Conservation (phyloP, 108 stramenopile species). For the Skeletonema tropicum region DNA sequence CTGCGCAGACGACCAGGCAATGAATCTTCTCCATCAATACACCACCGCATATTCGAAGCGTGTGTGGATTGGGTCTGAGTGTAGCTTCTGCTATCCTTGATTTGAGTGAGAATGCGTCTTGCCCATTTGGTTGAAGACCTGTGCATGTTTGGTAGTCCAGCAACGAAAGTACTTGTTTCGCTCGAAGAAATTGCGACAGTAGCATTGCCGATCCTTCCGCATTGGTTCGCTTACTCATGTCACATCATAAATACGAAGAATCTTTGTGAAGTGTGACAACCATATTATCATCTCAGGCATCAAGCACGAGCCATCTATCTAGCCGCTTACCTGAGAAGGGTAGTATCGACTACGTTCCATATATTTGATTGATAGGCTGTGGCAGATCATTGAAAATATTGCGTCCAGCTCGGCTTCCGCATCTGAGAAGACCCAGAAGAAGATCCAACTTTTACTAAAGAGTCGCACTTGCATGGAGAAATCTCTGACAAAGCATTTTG, state of each 20-base stretch:
- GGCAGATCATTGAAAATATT: conserved; percentile 63
- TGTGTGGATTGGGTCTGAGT: conserved; percentile 57
- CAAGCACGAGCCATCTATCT: conserved; percentile 26
- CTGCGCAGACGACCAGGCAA: conserved; percentile 32
- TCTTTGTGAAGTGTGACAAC: conserved; percentile 70
- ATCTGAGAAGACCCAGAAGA: background rate
- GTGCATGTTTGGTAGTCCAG: conserved; percentile 45
- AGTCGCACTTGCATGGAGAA: conserved; percentile 61
- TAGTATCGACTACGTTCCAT: conserved; percentile 79
- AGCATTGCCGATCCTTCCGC: conserved; percentile 65
- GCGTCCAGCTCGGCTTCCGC: conserved; percentile 5
- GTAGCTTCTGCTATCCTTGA: conserved; percentile 65
- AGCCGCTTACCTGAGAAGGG: conserved; percentile 82
- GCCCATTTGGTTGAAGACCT: conserved; percentile 77
- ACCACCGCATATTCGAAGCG: conserved; percentile 53
- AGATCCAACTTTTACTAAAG: conserved; percentile 13
- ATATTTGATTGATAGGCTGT: conserved; percentile 76
- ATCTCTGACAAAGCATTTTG: conserved; percentile 59
- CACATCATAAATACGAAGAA: conserved; percentile 62
- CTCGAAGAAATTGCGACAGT: conserved; percentile 18
- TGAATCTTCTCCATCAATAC: conserved; percentile 59
- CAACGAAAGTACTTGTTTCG: conserved; percentile 54
- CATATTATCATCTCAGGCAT: conserved; percentile 34
- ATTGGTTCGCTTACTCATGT: conserved; percentile 67
- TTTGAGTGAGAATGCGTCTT: conserved; percentile 32